Evolutionary conservation across 2,329 filamentous ascomycete species (phyloP).

Genomic region (Claviceps spartinae): DNA sequence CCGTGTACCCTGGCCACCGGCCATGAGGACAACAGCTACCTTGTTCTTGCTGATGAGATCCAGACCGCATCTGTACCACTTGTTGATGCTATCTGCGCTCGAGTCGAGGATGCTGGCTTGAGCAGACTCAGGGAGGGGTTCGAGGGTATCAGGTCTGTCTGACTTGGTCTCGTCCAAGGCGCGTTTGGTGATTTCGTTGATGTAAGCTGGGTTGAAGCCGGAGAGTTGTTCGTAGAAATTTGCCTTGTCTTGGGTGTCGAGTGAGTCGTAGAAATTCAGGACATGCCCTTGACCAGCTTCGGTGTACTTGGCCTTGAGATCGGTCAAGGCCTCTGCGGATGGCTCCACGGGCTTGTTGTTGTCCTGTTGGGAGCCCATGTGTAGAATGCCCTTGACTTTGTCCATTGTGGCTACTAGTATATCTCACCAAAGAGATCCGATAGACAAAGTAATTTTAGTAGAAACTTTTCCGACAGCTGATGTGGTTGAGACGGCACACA

Average conservation of each 20-base stretch:
- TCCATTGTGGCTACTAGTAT: constrained; percentile 22
- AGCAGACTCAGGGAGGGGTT: constrained; percentile 77
- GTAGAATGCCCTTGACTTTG: constrained; percentile 28
- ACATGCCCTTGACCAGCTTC: constrained; percentile 70
- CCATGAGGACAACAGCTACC: constrained; percentile 85
- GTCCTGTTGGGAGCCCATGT: constrained; percentile 20
- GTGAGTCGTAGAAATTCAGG: constrained; percentile 69
- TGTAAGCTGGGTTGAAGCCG: constrained; percentile 68
- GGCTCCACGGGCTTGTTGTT: constrained; percentile 34
- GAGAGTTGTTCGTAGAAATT: constrained; percentile 69
- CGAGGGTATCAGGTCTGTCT: constrained; percentile 46
- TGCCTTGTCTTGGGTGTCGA: constrained; percentile 60
- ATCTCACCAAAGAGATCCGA: not conserved
- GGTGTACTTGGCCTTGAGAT: constrained; percentile 58
- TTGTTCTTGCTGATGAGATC: constrained; percentile 67
- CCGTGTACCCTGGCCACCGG: constrained; percentile 89
- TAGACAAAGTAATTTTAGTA: not conserved
- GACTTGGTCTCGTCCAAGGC: constrained; percentile 66
- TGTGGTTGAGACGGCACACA: not conserved
- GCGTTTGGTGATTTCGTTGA: constrained; percentile 74
- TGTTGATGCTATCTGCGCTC: constrained; percentile 58
- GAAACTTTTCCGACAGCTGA: not conserved
- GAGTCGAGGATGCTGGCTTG: constrained; percentile 89
- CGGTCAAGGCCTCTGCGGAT: constrained; percentile 49
- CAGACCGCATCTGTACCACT: constrained; percentile 73